These are phyloP conservation scores for Phellinidium pouzarii DNA, from an alignment of 1,284 basidiomycete genomes.

Conservation along the genomic window DNA sequence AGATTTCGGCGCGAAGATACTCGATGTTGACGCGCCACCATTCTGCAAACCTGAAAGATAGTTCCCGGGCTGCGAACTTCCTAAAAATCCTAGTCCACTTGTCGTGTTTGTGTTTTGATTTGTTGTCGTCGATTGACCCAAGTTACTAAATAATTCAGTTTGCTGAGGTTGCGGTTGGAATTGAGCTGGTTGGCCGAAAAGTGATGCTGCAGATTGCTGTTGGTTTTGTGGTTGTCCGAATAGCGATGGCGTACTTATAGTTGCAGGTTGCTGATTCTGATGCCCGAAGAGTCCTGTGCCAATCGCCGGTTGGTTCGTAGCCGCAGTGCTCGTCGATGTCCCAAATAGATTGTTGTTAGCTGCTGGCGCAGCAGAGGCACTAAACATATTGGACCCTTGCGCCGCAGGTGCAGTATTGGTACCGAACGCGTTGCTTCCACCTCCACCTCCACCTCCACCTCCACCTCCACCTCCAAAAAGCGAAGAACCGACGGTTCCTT, in stretches of 20 bases:
- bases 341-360: conserved; percentile 1
- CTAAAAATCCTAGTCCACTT: conserved; percentile 24
- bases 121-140: conserved; percentile 22
- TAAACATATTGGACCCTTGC: not conserved
- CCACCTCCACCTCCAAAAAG: not conserved
- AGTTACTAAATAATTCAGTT: conserved; percentile 31
- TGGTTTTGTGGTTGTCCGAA: conserved; percentile 28
- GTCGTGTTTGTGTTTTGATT: conserved; percentile 19
- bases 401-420: not conserved
- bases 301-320: conserved; percentile 24
- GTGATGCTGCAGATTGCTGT: conserved; percentile 24
- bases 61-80: conserved; percentile 25
- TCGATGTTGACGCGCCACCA: conserved; percentile 27
- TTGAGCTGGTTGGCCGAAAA: conserved; percentile 28
- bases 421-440: not conserved
- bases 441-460: not conserved
- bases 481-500: not conserved
- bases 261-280: conserved; percentile 24
- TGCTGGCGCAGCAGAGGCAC: not conserved
- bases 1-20: conserved; percentile 21
- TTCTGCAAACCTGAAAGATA: conserved; percentile 25
- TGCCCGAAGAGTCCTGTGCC: conserved; percentile 26
- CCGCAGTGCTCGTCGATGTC: not conserved
- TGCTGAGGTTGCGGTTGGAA: conserved; percentile 26
- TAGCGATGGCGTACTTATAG: conserved; percentile 22